Evolutionary conservation across 352 stramenopile genomes (phyloP).

Genomic region (Globisporangium carolinianum): DNA sequence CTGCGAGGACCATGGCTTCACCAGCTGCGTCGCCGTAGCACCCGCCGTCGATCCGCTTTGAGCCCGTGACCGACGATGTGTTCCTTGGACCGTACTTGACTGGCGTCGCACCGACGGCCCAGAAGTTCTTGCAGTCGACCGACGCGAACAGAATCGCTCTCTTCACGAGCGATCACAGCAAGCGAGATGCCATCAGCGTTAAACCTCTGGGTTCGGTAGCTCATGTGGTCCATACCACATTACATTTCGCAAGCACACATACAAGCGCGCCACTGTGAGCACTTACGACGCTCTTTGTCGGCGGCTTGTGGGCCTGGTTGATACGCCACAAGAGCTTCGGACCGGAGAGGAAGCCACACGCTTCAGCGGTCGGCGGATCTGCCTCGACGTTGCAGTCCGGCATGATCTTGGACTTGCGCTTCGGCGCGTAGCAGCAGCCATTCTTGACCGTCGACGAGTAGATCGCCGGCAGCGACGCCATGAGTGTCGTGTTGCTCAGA

Average conservation of each 20-base stretch:
- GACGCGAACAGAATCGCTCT: conserved; percentile 72
- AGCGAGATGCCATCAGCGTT: too few species aligned
- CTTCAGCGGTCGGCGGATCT: conserved; percentile 42
- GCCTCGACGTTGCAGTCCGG: conserved; percentile 55
- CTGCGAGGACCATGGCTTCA: conserved; percentile 57
- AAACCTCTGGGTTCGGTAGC: too few species aligned
- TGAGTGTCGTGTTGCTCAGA: conserved; percentile 58
- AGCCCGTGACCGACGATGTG: conserved; percentile 55
- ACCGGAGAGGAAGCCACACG: conserved; percentile 74
- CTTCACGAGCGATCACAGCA: neutral
- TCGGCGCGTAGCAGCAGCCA: conserved; percentile 67
- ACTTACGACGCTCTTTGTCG: conserved; percentile 25
- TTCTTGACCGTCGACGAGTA: conserved; percentile 58
- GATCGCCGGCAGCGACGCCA: conserved; percentile 55
- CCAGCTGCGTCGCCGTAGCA: conserved; percentile 63
- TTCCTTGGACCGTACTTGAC: conserved; percentile 58
- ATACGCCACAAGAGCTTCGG: conserved; percentile 80
- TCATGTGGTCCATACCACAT: too few species aligned
- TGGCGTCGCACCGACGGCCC: conserved; percentile 64
- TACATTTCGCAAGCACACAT: too few species aligned
- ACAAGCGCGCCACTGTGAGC: neutral
- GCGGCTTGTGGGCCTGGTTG: conserved; percentile 39
- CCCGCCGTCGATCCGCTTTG: conserved; percentile 76
- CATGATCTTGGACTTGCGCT: conserved; percentile 29
- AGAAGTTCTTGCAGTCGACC: conserved; percentile 79